Conservation (phyloP, 1,284 basidiomycete genomes). For the Amylostereum areolatum region DNA sequence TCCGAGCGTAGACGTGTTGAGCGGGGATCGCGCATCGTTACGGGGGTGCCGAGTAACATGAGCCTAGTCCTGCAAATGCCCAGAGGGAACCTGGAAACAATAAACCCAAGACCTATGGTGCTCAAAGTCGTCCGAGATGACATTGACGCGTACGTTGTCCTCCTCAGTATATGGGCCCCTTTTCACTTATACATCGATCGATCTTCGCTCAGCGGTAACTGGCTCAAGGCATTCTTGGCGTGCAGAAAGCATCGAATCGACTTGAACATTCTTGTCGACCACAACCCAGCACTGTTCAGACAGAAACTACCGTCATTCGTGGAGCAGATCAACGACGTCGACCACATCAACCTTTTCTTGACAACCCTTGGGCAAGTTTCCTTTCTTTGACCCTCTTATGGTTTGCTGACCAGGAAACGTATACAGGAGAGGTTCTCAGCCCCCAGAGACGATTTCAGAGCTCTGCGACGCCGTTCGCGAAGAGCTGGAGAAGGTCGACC, state of each 20-base stretch:
- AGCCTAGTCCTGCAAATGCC: constrained; percentile 96
- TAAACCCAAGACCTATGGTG: constrained; percentile 89
- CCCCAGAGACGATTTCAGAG: constrained; percentile 53
- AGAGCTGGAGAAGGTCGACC: constrained; percentile 68
- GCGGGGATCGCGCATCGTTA: constrained; percentile 81
- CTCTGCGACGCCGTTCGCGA: constrained; percentile 78
- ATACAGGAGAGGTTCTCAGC: constrained; percentile 50
- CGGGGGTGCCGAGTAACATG: constrained; percentile 83
- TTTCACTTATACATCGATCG: background rate
- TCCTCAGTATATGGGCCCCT: background rate
- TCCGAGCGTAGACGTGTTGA: constrained; percentile 81
- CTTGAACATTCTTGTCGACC: constrained; percentile 82
- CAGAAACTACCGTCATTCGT: constrained; percentile 62
- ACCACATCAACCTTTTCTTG: constrained; percentile 92
- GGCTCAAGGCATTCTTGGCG: constrained; percentile 82
- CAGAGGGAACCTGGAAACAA: constrained; percentile 93
- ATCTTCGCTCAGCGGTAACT: constrained; percentile 44
- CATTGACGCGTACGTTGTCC: constrained; percentile 56
- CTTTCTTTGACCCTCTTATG: background rate
- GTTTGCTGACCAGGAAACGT: background rate
- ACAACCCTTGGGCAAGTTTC: constrained; percentile 71
- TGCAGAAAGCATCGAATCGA: constrained; percentile 95
- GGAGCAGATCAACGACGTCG: constrained; percentile 83
- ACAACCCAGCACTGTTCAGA: constrained; percentile 69
- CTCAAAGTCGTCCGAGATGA: constrained; percentile 77